A percentile compares a stretch with the other conserved stretches of the same genome.
Conservation (phyloP, 2,329 filamentous ascomycete genomes). For the Talaromyces sp. region DNA sequence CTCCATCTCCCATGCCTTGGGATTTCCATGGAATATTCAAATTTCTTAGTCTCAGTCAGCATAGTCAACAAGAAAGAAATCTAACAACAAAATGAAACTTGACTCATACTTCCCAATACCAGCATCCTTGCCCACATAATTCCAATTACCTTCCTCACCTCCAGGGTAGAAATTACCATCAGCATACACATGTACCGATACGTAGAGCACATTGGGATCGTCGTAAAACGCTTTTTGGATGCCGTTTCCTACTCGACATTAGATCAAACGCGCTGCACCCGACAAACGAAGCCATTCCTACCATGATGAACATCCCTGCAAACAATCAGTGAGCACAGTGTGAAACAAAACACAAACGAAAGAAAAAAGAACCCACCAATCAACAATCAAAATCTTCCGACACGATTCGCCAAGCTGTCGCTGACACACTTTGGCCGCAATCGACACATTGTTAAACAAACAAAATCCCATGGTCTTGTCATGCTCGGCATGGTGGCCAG, state of each 20-base stretch:
- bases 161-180: conserved; percentile 80
- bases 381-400: conserved; percentile 84
- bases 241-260: conserved; percentile 64
- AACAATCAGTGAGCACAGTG: not conserved
- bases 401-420: conserved; percentile 72
- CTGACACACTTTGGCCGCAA: conserved; percentile 86
- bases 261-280: conserved; percentile 13
- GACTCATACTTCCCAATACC: conserved; percentile 51
- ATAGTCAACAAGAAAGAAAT: not conserved
- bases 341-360: conserved; percentile 21
- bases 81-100: not conserved
- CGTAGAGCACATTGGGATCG: conserved; percentile 91
- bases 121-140: conserved; percentile 54
- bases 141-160: conserved; percentile 53
- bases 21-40: conserved; percentile 66
- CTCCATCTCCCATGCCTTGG: conserved; percentile 83
- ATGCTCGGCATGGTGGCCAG: conserved; percentile 89
- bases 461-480: conserved; percentile 89
- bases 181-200: conserved; percentile 86
- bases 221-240: conserved; percentile 95
- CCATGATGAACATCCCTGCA: conserved; percentile 62
- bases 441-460: conserved; percentile 94
- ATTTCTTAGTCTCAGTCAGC: conserved; percentile 39
- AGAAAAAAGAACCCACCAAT: conserved; percentile 62
- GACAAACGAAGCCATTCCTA: conserved; percentile 20